A percentile compares a stretch with the other conserved stretches of the same genome.
phyloP scores from a whole-genome alignment of 2,329 filamentous ascomycete genomes.

The Cryphonectria nitschkei region DNA sequence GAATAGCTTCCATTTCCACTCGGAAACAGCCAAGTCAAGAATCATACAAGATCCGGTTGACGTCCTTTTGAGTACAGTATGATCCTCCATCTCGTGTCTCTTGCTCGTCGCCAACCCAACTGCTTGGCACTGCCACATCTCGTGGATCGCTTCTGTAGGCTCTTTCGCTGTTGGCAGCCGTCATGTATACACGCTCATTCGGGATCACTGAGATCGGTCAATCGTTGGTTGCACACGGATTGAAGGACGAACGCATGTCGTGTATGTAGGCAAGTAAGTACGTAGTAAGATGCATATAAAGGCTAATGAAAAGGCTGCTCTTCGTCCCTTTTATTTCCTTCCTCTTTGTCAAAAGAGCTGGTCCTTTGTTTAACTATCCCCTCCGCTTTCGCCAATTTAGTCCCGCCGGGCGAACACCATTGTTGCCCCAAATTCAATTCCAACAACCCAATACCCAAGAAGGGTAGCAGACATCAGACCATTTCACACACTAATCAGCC shows the following conservation, averaged over 20 bases:
- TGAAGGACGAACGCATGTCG: not conserved
- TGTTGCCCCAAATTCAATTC: conserved; percentile 1
- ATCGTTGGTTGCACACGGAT: not conserved
- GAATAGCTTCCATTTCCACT: not conserved
- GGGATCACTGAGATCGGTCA: not conserved
- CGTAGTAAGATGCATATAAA: not conserved
- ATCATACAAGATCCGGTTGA: not conserved
- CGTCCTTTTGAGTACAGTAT: not conserved
- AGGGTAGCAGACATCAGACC: conserved; percentile 21
- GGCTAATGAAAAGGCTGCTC: not conserved
- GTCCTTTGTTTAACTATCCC: not conserved
- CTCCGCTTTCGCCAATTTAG: not conserved
- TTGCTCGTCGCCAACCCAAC: not conserved
- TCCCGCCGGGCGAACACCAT: conserved; percentile 5
- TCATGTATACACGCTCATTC: not conserved
- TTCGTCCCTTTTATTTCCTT: not conserved
- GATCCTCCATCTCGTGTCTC: not conserved
- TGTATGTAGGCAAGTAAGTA: not conserved
- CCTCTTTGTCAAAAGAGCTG: not conserved
- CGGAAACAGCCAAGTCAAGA: not conserved
- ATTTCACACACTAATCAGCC: conserved; percentile 23
- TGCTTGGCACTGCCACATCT: not conserved
- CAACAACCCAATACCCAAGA: conserved; percentile 14
- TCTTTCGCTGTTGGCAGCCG: not conserved
- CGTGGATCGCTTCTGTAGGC: not conserved